A percentile compares a stretch with the other conserved stretches of the same genome.
phyloP scores from a whole-genome alignment of 2,329 filamentous ascomycete species.

The Talaromyces atroroseus region DNA sequence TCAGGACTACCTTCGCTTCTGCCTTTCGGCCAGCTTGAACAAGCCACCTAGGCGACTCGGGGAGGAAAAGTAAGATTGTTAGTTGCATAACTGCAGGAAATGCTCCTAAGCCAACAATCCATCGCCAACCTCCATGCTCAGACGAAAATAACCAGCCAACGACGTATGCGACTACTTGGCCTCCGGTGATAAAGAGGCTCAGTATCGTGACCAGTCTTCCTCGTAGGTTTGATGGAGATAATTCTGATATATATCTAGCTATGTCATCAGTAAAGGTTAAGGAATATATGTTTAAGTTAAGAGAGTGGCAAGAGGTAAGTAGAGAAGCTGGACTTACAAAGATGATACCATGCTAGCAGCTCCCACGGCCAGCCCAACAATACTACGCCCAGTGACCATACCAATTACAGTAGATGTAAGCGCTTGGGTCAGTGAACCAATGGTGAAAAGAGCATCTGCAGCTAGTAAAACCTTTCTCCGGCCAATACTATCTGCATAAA shows the following conservation, averaged over 20 bases:
- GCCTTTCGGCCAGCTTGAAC: slow-evolving; percentile 60
- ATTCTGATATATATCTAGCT: slow-evolving; percentile 70
- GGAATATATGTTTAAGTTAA: background rate
- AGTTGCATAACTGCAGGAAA: slow-evolving; percentile 69
- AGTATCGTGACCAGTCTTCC: slow-evolving; percentile 78
- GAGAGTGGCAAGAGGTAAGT: background rate
- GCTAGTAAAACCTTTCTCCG: slow-evolving; percentile 44
- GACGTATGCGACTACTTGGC: slow-evolving; percentile 83
- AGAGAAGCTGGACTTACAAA: slow-evolving; percentile 42
- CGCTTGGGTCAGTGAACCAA: slow-evolving; percentile 42
- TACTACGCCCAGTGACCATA: slow-evolving; percentile 43
- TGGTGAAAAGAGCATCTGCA: slow-evolving; percentile 42
- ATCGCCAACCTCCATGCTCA: slow-evolving; percentile 67
- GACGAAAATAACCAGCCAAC: slow-evolving; percentile 70
- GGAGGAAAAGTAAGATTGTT: slow-evolving; percentile 64
- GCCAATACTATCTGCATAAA: slow-evolving; percentile 47
- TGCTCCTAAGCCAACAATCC: slow-evolving; percentile 84
- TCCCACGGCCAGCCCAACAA: slow-evolving; percentile 45
- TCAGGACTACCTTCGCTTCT: slow-evolving; percentile 61
- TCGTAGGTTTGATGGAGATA: slow-evolving; percentile 69
- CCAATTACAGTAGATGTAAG: slow-evolving; percentile 35
- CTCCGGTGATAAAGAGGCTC: slow-evolving; percentile 76
- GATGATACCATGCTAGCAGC: slow-evolving; percentile 70
- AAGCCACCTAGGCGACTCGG: slow-evolving; percentile 85
- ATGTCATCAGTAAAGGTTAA: background rate